phyloP scores from a whole-genome alignment of 176 grass and related monocot genomes.

The Musa itinerans region DNA sequence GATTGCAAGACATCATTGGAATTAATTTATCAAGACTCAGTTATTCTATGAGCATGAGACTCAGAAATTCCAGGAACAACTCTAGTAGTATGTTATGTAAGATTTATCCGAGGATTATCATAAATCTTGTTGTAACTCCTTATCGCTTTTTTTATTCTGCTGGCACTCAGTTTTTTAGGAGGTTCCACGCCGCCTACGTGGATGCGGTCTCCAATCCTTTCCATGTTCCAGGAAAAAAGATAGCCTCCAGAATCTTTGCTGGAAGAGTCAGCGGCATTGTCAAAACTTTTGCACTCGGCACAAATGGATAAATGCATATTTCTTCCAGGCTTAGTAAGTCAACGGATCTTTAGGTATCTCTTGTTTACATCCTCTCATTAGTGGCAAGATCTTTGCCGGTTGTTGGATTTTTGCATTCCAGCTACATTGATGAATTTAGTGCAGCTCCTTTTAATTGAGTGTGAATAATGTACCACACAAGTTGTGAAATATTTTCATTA shows the following conservation, averaged over 20 bases:
- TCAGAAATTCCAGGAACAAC: too few relatives aligned
- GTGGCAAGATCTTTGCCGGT: too few relatives aligned
- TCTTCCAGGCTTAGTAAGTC: background rate
- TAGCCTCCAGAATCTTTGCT: conserved; percentile 79
- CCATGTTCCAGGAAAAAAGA: conserved; percentile 96
- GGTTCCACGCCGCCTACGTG: conserved; percentile 82
- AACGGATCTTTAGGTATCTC: background rate
- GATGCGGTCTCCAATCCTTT: conserved; percentile 92
- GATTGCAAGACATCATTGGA: too few relatives aligned
- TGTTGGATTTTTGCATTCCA: too few relatives aligned
- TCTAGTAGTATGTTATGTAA: background rate
- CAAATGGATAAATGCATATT: conserved; percentile 26
- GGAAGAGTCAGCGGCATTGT: conserved; percentile 72
- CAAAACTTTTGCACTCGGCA: conserved; percentile 58
- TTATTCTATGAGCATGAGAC: too few relatives aligned
- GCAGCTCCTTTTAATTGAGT: too few relatives aligned
- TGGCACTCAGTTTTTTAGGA: conserved; percentile 79
- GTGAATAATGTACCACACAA: too few relatives aligned
- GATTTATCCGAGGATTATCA: background rate
- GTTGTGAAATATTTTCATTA: too few relatives aligned
- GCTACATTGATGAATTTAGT: too few relatives aligned
- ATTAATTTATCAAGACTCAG: too few relatives aligned
- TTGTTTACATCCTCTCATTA: background rate
- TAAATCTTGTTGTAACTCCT: background rate
- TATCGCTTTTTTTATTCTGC: conserved; percentile 3